Conservation (phyloP, 352 stramenopile genomes). For the Phytopythium montanum region DNA sequence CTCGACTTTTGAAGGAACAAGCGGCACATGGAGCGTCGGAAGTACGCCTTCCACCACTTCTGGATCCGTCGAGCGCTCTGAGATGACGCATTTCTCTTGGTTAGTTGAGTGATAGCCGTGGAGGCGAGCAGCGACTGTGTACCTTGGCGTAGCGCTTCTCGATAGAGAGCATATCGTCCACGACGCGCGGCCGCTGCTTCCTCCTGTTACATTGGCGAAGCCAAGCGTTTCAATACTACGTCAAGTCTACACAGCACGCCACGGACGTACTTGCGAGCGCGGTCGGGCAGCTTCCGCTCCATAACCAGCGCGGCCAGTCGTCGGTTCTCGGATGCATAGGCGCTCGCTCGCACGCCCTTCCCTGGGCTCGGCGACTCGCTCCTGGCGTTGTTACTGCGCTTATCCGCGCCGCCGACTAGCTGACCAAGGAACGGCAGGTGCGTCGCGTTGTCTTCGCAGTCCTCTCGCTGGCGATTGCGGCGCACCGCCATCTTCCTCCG, state of each 20-base stretch:
- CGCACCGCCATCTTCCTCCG: slow-evolving; percentile 18
- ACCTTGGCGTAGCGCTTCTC: slow-evolving; percentile 52
- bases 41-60: slow-evolving; percentile 48
- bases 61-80: slow-evolving; percentile 47
- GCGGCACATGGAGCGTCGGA: slow-evolving; percentile 38
- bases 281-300: slow-evolving; percentile 33
- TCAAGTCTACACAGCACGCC: too few species aligned
- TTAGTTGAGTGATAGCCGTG: neutral
- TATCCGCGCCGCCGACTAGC: neutral
- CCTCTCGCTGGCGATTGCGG: slow-evolving; percentile 7
- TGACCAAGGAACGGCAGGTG: slow-evolving; percentile 13
- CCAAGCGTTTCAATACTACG: too few species aligned
- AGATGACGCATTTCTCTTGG: neutral
- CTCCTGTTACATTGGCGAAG: slow-evolving; percentile 21
- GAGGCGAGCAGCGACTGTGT: neutral
- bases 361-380: neutral
- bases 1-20: slow-evolving; percentile 37
- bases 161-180: slow-evolving; percentile 69
- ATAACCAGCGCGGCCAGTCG: slow-evolving; percentile 43
- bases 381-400: slow-evolving; percentile 27
- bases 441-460: neutral
- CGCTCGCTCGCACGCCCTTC: slow-evolving; percentile 13
- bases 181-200: slow-evolving; percentile 46
- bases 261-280: slow-evolving; percentile 28
- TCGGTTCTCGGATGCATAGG: slow-evolving; percentile 68